Base-by-base conservation (phyloP, 164 flowering plant species). In the Brasenia schreberi region DNA sequence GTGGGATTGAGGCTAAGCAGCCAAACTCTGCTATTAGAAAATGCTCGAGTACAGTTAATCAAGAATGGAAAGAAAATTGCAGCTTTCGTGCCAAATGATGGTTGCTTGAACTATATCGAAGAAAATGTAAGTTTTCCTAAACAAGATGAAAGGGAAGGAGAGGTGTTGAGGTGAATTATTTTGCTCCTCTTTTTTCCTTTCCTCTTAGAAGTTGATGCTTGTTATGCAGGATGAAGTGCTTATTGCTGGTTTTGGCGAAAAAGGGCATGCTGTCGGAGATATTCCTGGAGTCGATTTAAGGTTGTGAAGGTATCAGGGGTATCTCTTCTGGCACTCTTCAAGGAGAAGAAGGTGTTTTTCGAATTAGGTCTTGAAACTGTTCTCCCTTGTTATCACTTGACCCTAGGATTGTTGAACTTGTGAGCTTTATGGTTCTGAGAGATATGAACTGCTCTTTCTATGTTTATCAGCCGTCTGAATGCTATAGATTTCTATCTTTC, bases 21-120 rank as follows among this genome's bases (percentile, higher is more conserved):
- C 79, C 79, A 42, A 76, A 76, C 68, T 76, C 79, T 63, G 79
- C 79, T 44, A 76, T 76, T 69, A 74, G 79, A 0, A 76, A 76
- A 67, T 76, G 79, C 79, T 4, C 52, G 76, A 59, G 79, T 76
- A 43, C 76, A 76, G 27, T 59, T 76, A 60, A 73, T 76, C 18
- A 76, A 76, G 74, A 76, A 72, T 19, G 79, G 79, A 17, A 76
- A 76, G 72, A 76, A 76, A 42, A 76, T 76, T 43, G 79, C 79
- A 10, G 79, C 79, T 5, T 76, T 76, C 23, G 79, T 76, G 43
- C 79, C 79, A 19, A 76, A 76, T 17, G 76, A 76, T 65, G 79
- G 79, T 70, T 76, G 79, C 69, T 70, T 76, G 74, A 76, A 76
- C 68, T 76, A 67, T 69, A 76, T 76, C 11, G 79, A 76, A 61